Percentiles rank a stretch among this genome's conserved stretches.
Evolutionary conservation across 1,139 yeast genomes (phyloP).

Genomic region (Pichia sp.): DNA sequence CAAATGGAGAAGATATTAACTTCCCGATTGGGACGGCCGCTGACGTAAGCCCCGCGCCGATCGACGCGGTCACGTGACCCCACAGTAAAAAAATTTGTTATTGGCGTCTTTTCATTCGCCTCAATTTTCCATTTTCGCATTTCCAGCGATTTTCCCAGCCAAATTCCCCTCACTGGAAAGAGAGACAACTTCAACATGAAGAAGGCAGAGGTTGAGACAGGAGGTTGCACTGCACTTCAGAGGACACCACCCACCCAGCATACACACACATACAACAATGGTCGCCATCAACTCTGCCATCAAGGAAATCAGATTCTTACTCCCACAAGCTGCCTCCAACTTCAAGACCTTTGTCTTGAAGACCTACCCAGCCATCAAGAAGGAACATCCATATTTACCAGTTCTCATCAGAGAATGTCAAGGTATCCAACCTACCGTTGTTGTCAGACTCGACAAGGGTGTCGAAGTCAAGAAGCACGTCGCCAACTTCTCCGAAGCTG

Average conservation of each 20-base stretch:
- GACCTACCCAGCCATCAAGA: constrained; percentile 61
- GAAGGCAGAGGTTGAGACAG: too few species aligned
- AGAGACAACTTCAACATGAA: neutral
- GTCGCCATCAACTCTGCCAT: constrained; percentile 40
- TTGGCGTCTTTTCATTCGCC: too few species aligned
- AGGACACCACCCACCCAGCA: too few species aligned
- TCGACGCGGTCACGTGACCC: too few species aligned
- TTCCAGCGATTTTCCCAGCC: too few species aligned
- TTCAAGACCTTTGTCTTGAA: constrained; percentile 49
- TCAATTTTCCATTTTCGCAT: too few species aligned
- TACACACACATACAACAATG: constrained; percentile 9
- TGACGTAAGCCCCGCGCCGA: too few species aligned
- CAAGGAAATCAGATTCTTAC: constrained; percentile 76
- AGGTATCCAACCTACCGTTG: constrained; percentile 70
- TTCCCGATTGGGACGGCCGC: neutral
- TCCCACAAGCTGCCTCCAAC: constrained; percentile 72
- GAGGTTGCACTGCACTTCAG: too few species aligned
- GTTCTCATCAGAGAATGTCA: constrained; percentile 73
- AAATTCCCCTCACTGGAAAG: neutral
- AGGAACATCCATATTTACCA: constrained; percentile 57
- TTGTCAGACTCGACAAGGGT: constrained; percentile 56
- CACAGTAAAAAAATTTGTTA: too few species aligned
- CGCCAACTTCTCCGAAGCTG: constrained; percentile 27
- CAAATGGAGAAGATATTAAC: too few species aligned
- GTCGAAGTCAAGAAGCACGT: constrained; percentile 33